These are phyloP conservation scores for Fusarium pseudoanthophilum DNA, from an alignment of 2,329 filamentous ascomycete genomes.

Conservation along the genomic window DNA sequence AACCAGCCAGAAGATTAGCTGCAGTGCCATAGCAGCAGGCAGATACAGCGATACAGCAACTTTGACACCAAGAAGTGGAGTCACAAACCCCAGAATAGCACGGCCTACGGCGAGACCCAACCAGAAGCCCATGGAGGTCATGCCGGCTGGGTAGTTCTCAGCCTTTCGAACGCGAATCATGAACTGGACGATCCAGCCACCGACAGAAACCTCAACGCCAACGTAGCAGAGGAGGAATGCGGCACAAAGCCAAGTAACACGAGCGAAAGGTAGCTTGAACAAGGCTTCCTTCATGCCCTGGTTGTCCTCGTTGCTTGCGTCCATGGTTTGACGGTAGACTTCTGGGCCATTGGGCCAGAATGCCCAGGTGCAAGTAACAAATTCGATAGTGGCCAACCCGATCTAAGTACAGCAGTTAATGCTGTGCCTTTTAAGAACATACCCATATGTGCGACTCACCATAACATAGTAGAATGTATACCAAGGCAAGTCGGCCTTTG, in stretches of 20 bases:
- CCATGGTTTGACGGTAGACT: constrained; percentile 58
- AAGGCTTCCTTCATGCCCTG: constrained; percentile 48
- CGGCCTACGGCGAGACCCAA: constrained; percentile 79
- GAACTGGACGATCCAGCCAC: constrained; percentile 86
- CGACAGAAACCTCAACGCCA: constrained; percentile 78
- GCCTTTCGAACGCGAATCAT: constrained; percentile 81
- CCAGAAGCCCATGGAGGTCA: constrained; percentile 85
- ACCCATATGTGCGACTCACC: constrained; percentile 57
- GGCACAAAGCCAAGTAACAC: constrained; percentile 75
- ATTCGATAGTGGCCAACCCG: constrained; percentile 18
- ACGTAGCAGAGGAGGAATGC: constrained; percentile 81
- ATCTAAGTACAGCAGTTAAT: constrained; percentile 44
- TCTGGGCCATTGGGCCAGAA: constrained; percentile 71
- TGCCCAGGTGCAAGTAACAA: constrained; percentile 55
- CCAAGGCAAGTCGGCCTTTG: constrained; percentile 70
- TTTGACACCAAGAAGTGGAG: constrained; percentile 76
- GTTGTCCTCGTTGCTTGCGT: constrained; percentile 44
- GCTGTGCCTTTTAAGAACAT: constrained; percentile 54
- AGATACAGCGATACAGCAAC: constrained; percentile 71
- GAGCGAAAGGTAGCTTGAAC: constrained; percentile 54
- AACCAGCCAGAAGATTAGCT: constrained; percentile 84
- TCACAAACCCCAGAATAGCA: constrained; percentile 77
- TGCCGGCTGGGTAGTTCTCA: constrained; percentile 74
- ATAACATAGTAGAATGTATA: constrained; percentile 81
- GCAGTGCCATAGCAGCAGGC: constrained; percentile 68